Base-by-base conservation (phyloP, 1,284 basidiomycete genomes). In the Omphalotus olearius region DNA sequence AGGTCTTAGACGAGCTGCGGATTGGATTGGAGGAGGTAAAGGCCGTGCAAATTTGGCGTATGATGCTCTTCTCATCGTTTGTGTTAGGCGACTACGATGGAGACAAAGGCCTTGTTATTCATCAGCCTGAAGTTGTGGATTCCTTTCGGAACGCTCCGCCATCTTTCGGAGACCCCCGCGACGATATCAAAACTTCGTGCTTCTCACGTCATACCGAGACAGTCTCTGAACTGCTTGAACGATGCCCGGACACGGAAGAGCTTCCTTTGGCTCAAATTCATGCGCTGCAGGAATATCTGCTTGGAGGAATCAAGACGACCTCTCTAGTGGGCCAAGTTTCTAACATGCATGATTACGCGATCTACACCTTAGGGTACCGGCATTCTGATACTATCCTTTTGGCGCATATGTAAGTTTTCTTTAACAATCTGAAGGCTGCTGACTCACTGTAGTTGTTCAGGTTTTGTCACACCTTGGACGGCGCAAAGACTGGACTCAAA, bases 391-490 rank as follows among this genome's bases (percentile, higher is more conserved):
- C 83, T 0, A 70, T 77, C 7, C 69, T 73, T 3, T 67, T 85
- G 2, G 83, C 80, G 0, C 79, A 83, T 56, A 80, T 82, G 83
- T 84, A 54, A 57, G 78, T 69, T 5, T 18, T 17, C 3, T 41
- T 4, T 23, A 4, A n/a, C 20, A 26, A 2, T 26, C 6, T 6
- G 1, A 10, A 10, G 13, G 9, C 16, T 16, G 23, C n/a, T 16
- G 23, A 41, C 23, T 23, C 23, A 23, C 5, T n/a, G n/a, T 23
- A 23, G 26, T 26, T 14, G 20, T 16, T 16, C 53, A 85, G 83
- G 68, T 86, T 85, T 57, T 80, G 77, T 56, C 75, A 73, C 37
- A 68, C 77, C 5, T 71, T 86, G 2, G 83, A 86, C 58, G 78
- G 79, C 0, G 62, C 73, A 6, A 85, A 85, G 60, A 80, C 78